Evolutionary conservation across 805 yeast species (phyloP).

Genomic region (Zygosaccharomyces siamensis): DNA sequence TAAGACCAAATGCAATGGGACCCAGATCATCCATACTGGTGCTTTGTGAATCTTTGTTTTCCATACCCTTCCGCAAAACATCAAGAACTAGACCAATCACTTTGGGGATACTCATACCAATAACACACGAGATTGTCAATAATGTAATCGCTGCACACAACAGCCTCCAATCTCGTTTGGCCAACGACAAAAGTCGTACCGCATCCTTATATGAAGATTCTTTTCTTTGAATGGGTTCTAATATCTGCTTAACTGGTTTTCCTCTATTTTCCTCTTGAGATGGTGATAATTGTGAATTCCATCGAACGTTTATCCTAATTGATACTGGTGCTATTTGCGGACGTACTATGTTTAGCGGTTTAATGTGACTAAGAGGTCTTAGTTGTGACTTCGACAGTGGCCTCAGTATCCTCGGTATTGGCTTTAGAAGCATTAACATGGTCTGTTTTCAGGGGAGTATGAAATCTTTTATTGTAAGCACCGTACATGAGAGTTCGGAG

Average conservation of each 20-base stretch:
- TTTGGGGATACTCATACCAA: conserved; percentile 51
- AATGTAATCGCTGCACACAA: conserved; percentile 41
- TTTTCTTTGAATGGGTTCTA: not conserved
- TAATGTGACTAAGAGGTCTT: not conserved
- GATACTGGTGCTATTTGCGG: conserved; percentile 2
- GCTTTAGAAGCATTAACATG: conserved; percentile 1
- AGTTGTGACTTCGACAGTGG: not conserved
- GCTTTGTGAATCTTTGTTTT: conserved; percentile 21
- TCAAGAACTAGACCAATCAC: conserved; percentile 54
- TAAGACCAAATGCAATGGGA: conserved; percentile 45
- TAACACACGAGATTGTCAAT: conserved; percentile 44
- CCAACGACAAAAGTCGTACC: conserved; percentile 39
- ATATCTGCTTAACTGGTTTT: conserved; percentile 1
- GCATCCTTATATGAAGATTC: conserved; percentile 35
- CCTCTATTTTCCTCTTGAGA: not conserved
- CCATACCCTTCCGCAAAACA: conserved; percentile 36
- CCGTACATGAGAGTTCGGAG: not conserved
- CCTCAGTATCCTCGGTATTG: conserved; percentile 4
- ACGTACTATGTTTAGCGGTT: not conserved
- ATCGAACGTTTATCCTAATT: conserved; percentile 2
- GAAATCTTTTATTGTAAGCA: not conserved
- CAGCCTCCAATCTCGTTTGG: conserved; percentile 43
- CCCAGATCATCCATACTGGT: conserved; percentile 31
- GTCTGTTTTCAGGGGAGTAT: not conserved
- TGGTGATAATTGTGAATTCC: conserved; percentile 3